These are phyloP conservation scores for Termitomyces sp. DNA, from an alignment of 768 basidiomycete species.

Conservation along the genomic window DNA sequence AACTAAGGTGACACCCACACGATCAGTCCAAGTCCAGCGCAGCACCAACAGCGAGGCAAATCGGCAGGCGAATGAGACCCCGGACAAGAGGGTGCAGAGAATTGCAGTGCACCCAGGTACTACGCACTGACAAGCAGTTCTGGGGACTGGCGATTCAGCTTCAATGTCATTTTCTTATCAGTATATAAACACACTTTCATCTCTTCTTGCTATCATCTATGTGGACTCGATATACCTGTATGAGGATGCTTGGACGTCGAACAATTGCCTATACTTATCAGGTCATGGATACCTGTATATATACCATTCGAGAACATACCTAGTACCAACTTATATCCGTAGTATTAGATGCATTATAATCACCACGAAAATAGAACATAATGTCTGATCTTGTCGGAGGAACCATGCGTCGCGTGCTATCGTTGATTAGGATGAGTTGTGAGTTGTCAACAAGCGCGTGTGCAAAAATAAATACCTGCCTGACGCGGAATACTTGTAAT, in stretches of 20 bases:
- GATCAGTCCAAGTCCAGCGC: background rate
- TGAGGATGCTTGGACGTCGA: background rate
- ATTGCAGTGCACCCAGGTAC: too few relatives aligned
- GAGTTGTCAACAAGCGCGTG: too few relatives aligned
- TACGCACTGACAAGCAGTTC: too few relatives aligned
- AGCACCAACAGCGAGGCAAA: too few relatives aligned
- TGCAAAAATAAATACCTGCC: too few relatives aligned
- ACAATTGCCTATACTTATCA: background rate
- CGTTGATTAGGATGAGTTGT: background rate
- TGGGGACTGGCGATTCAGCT: too few relatives aligned
- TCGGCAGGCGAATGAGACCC: too few relatives aligned
- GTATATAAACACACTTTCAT: too few relatives aligned
- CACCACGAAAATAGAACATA: background rate
- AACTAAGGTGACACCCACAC: background rate
- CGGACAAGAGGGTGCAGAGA: too few relatives aligned
- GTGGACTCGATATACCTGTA: background rate
- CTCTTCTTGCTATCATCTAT: background rate
- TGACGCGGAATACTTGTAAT: too few relatives aligned
- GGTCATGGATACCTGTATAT: background rate
- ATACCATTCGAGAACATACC: background rate
- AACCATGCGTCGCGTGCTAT: background rate
- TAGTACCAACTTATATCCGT: background rate
- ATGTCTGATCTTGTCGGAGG: too few relatives aligned
- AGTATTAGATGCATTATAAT: background rate
- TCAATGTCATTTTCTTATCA: too few relatives aligned